phyloP scores from a whole-genome alignment of 441 rosid genomes.

The Omphalea diandra region DNA sequence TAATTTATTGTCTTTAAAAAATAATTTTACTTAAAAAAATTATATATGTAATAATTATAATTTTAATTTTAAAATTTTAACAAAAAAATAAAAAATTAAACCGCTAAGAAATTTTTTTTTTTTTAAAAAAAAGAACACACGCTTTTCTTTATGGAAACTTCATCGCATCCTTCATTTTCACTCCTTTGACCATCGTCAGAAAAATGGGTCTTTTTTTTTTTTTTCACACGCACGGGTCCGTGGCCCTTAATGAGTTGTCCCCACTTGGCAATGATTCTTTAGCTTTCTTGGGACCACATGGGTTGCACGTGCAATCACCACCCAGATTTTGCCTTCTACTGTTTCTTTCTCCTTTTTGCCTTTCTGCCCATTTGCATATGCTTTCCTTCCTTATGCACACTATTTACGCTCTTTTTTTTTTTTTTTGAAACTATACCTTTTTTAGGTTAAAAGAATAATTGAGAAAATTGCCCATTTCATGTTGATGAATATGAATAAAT shows the following conservation, averaged over 20 bases:
- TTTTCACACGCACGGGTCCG: constrained; percentile 32
- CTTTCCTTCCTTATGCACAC: neutral
- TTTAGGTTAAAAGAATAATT: too few relatives aligned
- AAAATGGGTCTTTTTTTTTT: neutral
- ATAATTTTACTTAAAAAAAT: too few relatives aligned
- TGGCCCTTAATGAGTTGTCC: neutral
- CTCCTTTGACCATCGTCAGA: neutral
- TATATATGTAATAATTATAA: too few relatives aligned
- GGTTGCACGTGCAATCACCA: constrained; percentile 41
- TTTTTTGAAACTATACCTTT: too few relatives aligned
- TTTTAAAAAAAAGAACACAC: too few relatives aligned
- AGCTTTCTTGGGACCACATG: constrained; percentile 15
- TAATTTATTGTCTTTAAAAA: too few relatives aligned
- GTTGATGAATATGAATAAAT: too few relatives aligned
- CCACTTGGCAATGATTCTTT: constrained; percentile 14
- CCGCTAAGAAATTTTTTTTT: too few relatives aligned
- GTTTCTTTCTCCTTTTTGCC: neutral
- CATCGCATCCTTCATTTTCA: neutral
- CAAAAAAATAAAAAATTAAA: too few relatives aligned
- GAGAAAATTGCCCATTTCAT: too few relatives aligned
- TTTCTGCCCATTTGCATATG: neutral
- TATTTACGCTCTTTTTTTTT: too few relatives aligned
- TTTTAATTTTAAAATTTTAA: too few relatives aligned
- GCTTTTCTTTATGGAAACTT: neutral
- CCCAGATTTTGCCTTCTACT: constrained; percentile 10